phyloP scores from a whole-genome alignment of 1,284 basidiomycete genomes.

The Sporisorium sorghi region DNA sequence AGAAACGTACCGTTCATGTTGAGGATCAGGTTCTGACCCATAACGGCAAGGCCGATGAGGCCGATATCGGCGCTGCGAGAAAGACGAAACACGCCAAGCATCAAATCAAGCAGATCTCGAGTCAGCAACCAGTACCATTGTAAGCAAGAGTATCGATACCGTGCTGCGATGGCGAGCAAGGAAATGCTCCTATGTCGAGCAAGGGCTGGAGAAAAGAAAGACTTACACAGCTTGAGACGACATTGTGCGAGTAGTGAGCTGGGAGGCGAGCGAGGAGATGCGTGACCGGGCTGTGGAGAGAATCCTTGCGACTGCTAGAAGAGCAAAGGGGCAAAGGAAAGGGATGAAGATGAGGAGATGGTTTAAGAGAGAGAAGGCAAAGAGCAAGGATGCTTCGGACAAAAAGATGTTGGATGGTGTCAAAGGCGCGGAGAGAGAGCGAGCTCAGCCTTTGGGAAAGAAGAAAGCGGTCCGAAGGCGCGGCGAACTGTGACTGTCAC shows the following conservation, averaged over 20 bases:
- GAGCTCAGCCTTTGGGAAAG: constrained; percentile 4
- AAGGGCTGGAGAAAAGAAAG: neutral
- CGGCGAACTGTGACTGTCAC: too few species aligned
- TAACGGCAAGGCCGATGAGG: constrained; percentile 69
- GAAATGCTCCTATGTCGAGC: neutral
- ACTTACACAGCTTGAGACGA: constrained; percentile 60
- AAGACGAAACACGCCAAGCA: neutral
- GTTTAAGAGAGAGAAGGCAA: constrained; percentile 12
- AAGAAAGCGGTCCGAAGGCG: constrained; percentile 35
- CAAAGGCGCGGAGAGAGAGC: neutral
- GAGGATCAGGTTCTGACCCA: constrained; percentile 69
- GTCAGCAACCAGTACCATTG: constrained; percentile 8
- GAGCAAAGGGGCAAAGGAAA: constrained; percentile 29
- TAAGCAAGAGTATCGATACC: neutral
- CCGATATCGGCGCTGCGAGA: constrained; percentile 65
- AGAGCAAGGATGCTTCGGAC: constrained; percentile 23
- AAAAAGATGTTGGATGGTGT: constrained; percentile 16
- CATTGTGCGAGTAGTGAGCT: constrained; percentile 47
- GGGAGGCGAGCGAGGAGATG: constrained; percentile 42
- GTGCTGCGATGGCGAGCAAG: neutral
- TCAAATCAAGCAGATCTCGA: neutral
- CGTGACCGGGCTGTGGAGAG: constrained; percentile 34
- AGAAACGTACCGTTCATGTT: constrained; percentile 68
- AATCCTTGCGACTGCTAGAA: constrained; percentile 44
- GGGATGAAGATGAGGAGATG: constrained; percentile 9